phyloP scores from a whole-genome alignment of 805 yeast species.

The Kluyveromyces lactis region DNA sequence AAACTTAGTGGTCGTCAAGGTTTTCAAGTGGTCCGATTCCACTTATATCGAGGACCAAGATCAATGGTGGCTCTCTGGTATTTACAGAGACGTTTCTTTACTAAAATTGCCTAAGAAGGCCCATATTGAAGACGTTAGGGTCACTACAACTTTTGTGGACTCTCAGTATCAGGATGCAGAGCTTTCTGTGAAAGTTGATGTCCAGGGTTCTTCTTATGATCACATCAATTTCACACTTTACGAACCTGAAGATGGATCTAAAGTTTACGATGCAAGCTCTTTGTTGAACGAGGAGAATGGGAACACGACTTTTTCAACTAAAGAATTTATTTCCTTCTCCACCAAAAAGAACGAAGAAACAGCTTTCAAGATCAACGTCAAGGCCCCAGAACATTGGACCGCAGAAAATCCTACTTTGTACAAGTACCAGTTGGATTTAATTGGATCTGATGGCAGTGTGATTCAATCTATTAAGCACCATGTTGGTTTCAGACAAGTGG shows the following conservation, averaged over 20 bases:
- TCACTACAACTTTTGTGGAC: background rate
- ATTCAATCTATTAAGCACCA: constrained; percentile 1
- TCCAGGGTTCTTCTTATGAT: background rate
- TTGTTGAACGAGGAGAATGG: background rate
- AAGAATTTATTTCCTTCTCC: background rate
- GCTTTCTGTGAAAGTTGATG: background rate
- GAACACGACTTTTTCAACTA: background rate
- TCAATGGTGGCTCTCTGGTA: constrained; percentile 2
- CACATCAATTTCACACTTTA: background rate
- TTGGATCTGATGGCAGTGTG: background rate
- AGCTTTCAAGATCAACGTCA: background rate
- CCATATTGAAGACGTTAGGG: background rate
- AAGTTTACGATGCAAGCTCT: background rate
- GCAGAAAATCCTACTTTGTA: constrained; percentile 2
- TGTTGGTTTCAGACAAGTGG: constrained; percentile 1
- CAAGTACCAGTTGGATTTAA: background rate
- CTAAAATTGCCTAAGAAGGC: background rate
- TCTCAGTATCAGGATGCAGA: background rate
- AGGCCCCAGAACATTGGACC: background rate
- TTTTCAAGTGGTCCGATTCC: constrained; percentile 2
- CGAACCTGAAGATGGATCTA: background rate
- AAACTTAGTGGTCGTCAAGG: background rate
- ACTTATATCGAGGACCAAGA: constrained; percentile 1
- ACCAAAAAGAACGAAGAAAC: background rate
- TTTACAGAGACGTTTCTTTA: constrained; percentile 1